These are phyloP conservation scores for Eudorina sp. DNA, from an alignment of 139 green algal genomes.

Conservation along the genomic window DNA sequence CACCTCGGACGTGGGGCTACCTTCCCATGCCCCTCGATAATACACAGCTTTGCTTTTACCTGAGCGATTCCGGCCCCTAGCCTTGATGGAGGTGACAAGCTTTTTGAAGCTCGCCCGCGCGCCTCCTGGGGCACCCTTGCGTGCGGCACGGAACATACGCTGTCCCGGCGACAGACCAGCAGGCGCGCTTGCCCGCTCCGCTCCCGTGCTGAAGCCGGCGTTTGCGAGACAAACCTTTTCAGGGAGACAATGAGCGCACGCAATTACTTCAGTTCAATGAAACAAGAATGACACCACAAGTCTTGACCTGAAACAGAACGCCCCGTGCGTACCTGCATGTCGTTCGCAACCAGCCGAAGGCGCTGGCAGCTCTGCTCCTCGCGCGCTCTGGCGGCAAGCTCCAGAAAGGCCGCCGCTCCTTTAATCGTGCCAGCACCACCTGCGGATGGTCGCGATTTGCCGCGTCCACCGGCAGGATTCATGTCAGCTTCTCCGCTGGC, in stretches of 20 bases:
- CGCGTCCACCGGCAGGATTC: conserved; percentile 12
- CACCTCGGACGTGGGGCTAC: no score
- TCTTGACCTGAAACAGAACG: no score
- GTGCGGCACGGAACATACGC: neutral
- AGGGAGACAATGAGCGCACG: neutral
- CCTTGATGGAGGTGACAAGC: conserved; percentile 20
- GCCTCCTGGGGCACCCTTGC: neutral
- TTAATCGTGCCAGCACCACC: neutral
- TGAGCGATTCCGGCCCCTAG: neutral
- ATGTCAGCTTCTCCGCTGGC: neutral
- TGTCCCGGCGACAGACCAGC: neutral
- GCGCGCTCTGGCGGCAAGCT: neutral
- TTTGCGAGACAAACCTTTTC: neutral
- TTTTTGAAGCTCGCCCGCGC: conserved; percentile 1
- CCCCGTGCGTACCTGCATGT: conserved; percentile 29
- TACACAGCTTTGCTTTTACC: neutral
- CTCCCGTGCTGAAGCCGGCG: neutral
- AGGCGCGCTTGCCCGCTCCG: neutral
- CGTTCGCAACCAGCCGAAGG: neutral
- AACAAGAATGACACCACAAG: no score
- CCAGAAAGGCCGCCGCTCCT: conserved; percentile 16
- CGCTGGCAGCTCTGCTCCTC: conserved; percentile 14
- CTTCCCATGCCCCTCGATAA: no score
- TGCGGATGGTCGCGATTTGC: conserved; percentile 3
- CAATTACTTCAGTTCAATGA: no score